phyloP scores from a whole-genome alignment of 2,329 filamentous ascomycete genomes.

The Microcyclospora tardicrescens region DNA sequence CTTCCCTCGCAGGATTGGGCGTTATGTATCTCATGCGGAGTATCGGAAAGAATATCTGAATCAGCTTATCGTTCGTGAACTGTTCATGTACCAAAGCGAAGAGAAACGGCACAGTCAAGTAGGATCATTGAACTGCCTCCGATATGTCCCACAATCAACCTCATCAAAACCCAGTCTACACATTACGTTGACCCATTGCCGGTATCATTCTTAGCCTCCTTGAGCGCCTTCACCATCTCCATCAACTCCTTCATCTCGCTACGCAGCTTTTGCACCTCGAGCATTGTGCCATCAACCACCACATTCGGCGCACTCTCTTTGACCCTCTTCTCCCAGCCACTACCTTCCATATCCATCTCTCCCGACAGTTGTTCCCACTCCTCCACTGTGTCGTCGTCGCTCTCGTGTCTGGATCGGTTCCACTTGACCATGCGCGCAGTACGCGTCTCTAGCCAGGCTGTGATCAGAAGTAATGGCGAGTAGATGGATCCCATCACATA shows the following conservation, averaged over 20 bases:
- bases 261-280: constrained; percentile 43
- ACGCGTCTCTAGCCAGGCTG: constrained; percentile 46
- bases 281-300: constrained; percentile 60
- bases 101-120: too few relatives aligned
- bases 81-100: too few relatives aligned
- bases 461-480: constrained; percentile 66
- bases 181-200: not conserved
- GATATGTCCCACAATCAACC: too few relatives aligned
- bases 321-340: constrained; percentile 77
- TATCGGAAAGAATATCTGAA: too few relatives aligned
- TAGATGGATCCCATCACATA: constrained; percentile 78
- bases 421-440: constrained; percentile 30
- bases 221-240: constrained; percentile 21
- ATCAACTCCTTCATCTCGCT: constrained; percentile 34
- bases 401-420: constrained; percentile 69
- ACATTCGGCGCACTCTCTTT: constrained; percentile 66
- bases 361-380: constrained; percentile 81
- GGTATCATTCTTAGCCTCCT: not conserved
- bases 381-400: constrained; percentile 76
- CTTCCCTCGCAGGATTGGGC: too few relatives aligned
- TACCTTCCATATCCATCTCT: constrained; percentile 64
- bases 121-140: too few relatives aligned
- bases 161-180: not conserved
- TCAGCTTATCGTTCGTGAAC: too few relatives aligned
- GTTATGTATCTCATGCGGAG: too few relatives aligned